These are phyloP conservation scores for Coemansia furcata DNA, from an alignment of 192 early-diverging fungal species.

Conservation along the genomic window DNA sequence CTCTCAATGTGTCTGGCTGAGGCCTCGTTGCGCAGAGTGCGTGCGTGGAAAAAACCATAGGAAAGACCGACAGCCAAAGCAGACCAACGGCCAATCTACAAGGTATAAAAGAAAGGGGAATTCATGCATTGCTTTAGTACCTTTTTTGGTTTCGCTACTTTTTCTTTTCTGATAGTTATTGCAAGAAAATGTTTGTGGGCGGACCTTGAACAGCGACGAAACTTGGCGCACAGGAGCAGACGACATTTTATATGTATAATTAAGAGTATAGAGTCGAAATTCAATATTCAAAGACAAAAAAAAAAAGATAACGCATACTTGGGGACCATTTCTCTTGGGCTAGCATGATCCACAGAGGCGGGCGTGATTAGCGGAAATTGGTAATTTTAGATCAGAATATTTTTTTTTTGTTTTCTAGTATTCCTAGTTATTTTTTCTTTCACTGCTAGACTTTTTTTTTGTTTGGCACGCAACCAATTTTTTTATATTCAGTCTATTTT, in stretches of 20 bases:
- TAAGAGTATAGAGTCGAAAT: neutral
- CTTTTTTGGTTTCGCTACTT: neutral
- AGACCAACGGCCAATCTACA: constrained; percentile 53
- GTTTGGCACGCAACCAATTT: neutral
- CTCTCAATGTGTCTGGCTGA: constrained; percentile 29
- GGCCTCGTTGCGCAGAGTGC: constrained; percentile 37
- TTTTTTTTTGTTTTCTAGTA: neutral
- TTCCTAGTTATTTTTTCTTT: constrained; percentile 1
- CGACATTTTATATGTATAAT: constrained; percentile 14
- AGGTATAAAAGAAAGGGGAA: neutral
- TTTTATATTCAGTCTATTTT: neutral
- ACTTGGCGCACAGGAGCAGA: constrained; percentile 45
- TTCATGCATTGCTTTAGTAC: neutral
- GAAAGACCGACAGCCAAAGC: constrained; percentile 43
- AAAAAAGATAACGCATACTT: constrained; percentile 4
- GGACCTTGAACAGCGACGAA: constrained; percentile 56
- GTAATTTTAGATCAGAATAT: neutral
- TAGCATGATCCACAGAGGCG: no score
- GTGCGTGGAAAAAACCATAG: constrained; percentile 44
- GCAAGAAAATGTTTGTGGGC: neutral
- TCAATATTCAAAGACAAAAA: neutral
- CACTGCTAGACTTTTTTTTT: neutral
- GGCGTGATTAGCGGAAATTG: constrained; percentile 3
- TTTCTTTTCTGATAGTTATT: neutral
- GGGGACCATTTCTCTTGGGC: neutral